Base-by-base conservation (phyloP, 169 alveolate genomes). In the Amoebophrya sp. region DNA sequence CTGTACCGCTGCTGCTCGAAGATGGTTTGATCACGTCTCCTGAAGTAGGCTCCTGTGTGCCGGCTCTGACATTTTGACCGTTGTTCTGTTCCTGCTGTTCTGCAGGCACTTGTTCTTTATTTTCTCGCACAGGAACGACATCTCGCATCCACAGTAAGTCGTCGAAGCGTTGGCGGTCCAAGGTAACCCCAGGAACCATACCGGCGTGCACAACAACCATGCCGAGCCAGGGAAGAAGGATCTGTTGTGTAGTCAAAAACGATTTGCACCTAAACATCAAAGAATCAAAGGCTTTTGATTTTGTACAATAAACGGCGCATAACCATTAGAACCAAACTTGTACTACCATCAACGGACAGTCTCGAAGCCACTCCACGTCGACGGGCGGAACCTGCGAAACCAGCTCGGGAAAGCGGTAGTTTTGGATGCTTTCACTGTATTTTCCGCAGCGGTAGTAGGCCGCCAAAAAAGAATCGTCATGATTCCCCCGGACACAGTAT, bases 401-500 rank as follows among this genome's bases (percentile, higher is more conserved):
- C 7, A 47, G 66, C 29, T 47, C 66, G 7, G 66, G 66, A 18
- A 47, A 47, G 18, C 66, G 66, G 66, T 47, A 47, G 7, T 47
- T 18, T 18, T 7, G 18, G 66, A 47, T 47, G 18, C 18, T 47
- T 12, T 47, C 18, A 7, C 18, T 18, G 66, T 47, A 47, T 47
- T 47, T 47, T 47, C 66, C 66, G 7, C 29, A 12, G 29, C 91
- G 53, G 25, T 89, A 89, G 91, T 89, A 89, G 25, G 91, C 91
- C 33, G 35, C 66, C n/a, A 89, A 29, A 10, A 89, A 38, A 53
- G 35, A 25, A 29, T 89, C 91, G 25, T 89, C 91, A 39, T 89
- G 91, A 40, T 89, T 89, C 77, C 91, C 91, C 35, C 91, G 91
- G 39, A 89, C 91, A 55, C 91, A 89, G 77, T 18, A 40, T 0